These are phyloP conservation scores for Fulvia fulva DNA, from an alignment of 2,329 filamentous ascomycete species.

Conservation along the genomic window DNA sequence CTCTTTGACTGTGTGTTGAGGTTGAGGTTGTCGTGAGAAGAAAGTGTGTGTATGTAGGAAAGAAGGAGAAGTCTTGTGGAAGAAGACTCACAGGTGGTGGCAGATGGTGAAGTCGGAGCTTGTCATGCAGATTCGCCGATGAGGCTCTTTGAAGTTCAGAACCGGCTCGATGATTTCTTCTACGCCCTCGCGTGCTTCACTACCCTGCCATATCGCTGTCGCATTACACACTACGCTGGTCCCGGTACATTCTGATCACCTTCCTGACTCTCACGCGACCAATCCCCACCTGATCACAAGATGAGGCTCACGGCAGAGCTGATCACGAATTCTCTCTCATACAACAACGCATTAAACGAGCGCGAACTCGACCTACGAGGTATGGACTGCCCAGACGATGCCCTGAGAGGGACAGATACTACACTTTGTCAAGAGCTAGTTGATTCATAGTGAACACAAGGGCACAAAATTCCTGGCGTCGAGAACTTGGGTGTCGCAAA, in stretches of 20 bases:
- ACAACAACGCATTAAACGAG: slow-evolving; percentile 97
- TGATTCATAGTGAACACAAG: slow-evolving; percentile 55
- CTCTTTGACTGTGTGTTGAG: not conserved
- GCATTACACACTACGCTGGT: not conserved
- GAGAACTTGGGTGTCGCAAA: slow-evolving; percentile 96
- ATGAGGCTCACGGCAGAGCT: slow-evolving; percentile 97
- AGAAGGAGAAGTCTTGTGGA: not conserved
- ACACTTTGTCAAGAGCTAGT: slow-evolving; percentile 56
- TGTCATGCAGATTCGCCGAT: not conserved
- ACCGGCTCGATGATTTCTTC: not conserved
- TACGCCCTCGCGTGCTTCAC: slow-evolving; percentile 4
- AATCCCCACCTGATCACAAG: slow-evolving; percentile 25
- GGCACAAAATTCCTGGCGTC: slow-evolving; percentile 94
- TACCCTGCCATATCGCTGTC: not conserved
- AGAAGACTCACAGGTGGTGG: not conserved
- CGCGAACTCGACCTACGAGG: slow-evolving; percentile 98
- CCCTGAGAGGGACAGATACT: slow-evolving; percentile 95
- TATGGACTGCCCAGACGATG: slow-evolving; percentile 55
- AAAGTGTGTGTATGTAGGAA: not conserved
- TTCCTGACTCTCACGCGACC: not conserved
- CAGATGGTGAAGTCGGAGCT: not conserved
- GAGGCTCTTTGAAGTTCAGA: not conserved
- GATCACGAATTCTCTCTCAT: slow-evolving; percentile 90
- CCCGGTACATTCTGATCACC: not conserved
- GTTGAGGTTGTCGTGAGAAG: not conserved